Conservation (phyloP, 2,329 filamentous ascomycete species). For the Penicillium sp. region DNA sequence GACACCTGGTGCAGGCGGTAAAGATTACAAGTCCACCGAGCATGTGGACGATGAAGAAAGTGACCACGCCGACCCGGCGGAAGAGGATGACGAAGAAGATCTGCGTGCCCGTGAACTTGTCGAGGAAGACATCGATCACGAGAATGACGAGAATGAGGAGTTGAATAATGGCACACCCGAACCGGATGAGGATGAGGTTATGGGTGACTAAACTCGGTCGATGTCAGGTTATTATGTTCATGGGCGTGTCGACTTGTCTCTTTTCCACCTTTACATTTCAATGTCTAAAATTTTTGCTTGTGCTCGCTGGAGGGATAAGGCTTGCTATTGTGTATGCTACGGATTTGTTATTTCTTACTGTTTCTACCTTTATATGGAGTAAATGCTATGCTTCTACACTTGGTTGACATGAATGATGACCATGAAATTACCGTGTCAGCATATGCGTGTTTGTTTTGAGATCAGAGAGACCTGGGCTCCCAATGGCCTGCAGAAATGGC, state of each 20-base stretch:
- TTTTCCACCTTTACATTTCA: constrained; percentile 8
- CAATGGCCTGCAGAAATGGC: too few relatives aligned
- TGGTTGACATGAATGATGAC: background rate
- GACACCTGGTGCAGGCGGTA: constrained; percentile 16
- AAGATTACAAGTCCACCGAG: constrained; percentile 40
- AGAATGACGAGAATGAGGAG: constrained; percentile 31
- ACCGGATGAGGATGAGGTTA: constrained; percentile 43
- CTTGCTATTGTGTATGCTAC: constrained; percentile 4
- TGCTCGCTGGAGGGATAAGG: background rate
- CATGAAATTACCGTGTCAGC: too few relatives aligned
- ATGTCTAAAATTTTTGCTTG: constrained; percentile 14
- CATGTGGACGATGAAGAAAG: constrained; percentile 43
- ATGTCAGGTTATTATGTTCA: constrained; percentile 6
- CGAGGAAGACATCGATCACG: constrained; percentile 41
- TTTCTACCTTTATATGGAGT: constrained; percentile 6
- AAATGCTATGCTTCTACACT: background rate
- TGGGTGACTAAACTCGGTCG: constrained; percentile 38
- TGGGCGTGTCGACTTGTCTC: constrained; percentile 21
- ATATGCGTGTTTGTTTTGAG: too few relatives aligned
- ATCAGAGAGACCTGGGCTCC: too few relatives aligned
- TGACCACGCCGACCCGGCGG: constrained; percentile 31
- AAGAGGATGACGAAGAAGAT: constrained; percentile 46
- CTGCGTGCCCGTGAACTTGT: constrained; percentile 36
- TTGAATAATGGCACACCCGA: constrained; percentile 27
- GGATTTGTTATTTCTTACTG: background rate